Conservation (phyloP, 768 basidiomycete species). For the Lactarius trivialis region DNA sequence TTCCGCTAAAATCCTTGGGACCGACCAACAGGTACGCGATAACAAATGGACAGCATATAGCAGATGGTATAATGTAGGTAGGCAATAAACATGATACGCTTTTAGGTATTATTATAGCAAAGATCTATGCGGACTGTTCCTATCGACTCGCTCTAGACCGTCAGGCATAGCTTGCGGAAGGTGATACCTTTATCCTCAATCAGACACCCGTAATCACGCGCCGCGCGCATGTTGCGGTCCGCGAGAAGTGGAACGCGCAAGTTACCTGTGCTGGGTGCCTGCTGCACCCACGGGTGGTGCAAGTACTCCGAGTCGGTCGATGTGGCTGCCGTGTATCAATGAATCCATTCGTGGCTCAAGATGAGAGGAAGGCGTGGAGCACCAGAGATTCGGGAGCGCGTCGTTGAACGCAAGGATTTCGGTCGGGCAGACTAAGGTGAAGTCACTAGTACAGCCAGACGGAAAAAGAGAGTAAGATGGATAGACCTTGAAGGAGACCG, state of each 20-base stretch:
- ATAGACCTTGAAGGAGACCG: too few species aligned
- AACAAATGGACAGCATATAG: neutral
- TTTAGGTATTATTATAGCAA: too few species aligned
- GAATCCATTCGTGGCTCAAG: neutral
- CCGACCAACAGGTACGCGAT: neutral
- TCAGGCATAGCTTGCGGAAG: slow-evolving; percentile 21
- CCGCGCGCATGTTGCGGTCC: slow-evolving; percentile 71
- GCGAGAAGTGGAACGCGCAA: slow-evolving; percentile 79
- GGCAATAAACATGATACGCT: neutral
- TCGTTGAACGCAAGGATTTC: slow-evolving; percentile 96
- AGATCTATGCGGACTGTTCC: neutral
- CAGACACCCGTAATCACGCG: slow-evolving; percentile 82
- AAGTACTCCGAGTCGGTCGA: slow-evolving; percentile 89
- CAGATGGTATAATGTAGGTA: neutral
- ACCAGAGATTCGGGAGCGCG: slow-evolving; percentile 70
- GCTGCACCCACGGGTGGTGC: slow-evolving; percentile 82
- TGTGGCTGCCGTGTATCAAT: slow-evolving; percentile 46
- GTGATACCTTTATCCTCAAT: slow-evolving; percentile 85
- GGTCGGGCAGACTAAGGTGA: slow-evolving; percentile 87
- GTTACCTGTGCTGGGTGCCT: slow-evolving; percentile 76
- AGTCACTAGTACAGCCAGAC: too few species aligned
- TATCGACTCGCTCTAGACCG: neutral
- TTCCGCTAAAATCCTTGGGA: too few species aligned
- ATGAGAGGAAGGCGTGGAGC: slow-evolving; percentile 39
- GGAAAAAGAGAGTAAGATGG: neutral